Evolutionary conservation across 73 alveolate species (phyloP), one percentile per base, ranked within the genome.

Genomic region (Uronychia binucleata): DNA sequence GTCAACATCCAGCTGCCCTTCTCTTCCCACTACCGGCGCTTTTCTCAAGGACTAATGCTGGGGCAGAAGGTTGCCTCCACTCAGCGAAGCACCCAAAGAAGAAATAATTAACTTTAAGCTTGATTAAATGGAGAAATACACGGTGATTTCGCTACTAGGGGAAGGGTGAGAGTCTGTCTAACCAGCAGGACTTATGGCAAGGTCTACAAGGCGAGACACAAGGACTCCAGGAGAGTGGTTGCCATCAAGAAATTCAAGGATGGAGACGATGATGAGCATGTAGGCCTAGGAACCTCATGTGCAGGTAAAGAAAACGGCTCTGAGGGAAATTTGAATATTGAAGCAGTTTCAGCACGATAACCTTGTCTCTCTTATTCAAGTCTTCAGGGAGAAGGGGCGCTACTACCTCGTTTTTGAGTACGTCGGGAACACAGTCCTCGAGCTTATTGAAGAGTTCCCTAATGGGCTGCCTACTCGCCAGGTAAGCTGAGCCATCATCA

Each of bases 231-330:
- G 28, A n/a, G 74, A 28, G 25, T 83, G 0, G 93, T 83, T 1
- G 96, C 96, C 0, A 74, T 91, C 0, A 91, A 91, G 74, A 86
- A 87, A 35, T 75, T 75, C 27, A 75, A 75, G 27, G 90, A 88
- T 1, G 94, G 75, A 58, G 80, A 80, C n/a, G 89, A 80, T 46
- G 91, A 85, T 83, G 90, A 83, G 31, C 90, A 83, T 83, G 90
- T 83, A 83, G 14, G 67, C 28, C 0, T 30, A 1, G 19, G 5
- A 46, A 8, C 26, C 28, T 31, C 60, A 84, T 31, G 1, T 26
- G 1, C 13, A 80, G 85, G 79, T 80, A 5, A 79, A 79, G 34
- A 79, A 81, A 33, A 86, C 85, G 1, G 89, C 58, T 26, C 67
- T 84, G 34, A 80, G 96, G 59, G 96, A 90, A 33, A 80, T 90